phyloP scores from a whole-genome alignment of 2,329 filamentous ascomycete genomes.

The Trichoderma sp. region DNA sequence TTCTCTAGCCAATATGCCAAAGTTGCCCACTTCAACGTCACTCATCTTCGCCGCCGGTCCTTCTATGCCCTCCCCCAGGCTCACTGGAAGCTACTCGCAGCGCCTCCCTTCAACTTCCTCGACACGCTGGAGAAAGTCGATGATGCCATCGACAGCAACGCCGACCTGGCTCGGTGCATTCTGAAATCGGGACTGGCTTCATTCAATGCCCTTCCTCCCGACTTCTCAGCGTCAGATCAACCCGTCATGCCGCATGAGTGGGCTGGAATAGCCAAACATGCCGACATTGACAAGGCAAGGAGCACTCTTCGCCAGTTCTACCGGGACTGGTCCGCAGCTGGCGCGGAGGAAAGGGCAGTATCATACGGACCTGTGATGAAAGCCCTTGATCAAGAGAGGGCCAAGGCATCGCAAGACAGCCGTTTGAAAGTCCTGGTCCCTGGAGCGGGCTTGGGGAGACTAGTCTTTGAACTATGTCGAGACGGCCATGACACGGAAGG shows the following conservation, averaged over 20 bases:
- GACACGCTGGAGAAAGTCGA: conserved; percentile 79
- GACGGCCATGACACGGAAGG: conserved; percentile 77
- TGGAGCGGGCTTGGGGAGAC: conserved; percentile 81
- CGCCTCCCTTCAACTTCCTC: conserved; percentile 79
- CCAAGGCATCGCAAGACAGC: conserved; percentile 35
- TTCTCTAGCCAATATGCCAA: conserved; percentile 74
- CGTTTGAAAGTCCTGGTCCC: conserved; percentile 75
- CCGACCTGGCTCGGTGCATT: conserved; percentile 78
- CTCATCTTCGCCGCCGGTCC: conserved; percentile 83
- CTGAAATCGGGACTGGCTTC: conserved; percentile 67
- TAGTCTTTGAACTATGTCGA: conserved; percentile 83
- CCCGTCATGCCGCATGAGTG: conserved; percentile 61
- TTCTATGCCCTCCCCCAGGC: conserved; percentile 87
- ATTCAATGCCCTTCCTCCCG: conserved; percentile 57
- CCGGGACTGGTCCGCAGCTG: conserved; percentile 88
- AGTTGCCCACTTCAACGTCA: conserved; percentile 84
- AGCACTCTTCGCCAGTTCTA: conserved; percentile 94
- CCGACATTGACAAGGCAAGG: conserved; percentile 85
- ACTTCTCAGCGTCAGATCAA: conserved; percentile 41
- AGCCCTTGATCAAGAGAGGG: conserved; percentile 59
- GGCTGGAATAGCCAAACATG: conserved; percentile 68
- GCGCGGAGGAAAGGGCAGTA: conserved; percentile 69
- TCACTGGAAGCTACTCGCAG: conserved; percentile 82
- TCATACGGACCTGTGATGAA: conserved; percentile 74
- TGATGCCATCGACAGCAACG: conserved; percentile 85